These are phyloP conservation scores for Phylloporus arenicola DNA, from an alignment of 768 basidiomycete species.

Conservation along the genomic window DNA sequence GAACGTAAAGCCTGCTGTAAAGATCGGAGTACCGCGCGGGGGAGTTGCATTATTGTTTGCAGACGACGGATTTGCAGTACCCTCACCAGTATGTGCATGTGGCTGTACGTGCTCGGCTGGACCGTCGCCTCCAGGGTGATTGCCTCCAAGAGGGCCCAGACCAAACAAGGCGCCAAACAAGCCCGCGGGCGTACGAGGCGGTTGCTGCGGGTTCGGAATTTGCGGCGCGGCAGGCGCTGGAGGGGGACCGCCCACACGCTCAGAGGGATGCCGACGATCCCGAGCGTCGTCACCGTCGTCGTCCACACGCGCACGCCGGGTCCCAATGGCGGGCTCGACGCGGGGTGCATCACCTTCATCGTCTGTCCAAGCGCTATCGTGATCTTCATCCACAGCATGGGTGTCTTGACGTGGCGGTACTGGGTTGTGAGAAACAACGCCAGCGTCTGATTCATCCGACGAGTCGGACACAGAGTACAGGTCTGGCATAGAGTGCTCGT, in stretches of 20 bases:
- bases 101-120: constrained; percentile 17
- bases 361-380: constrained; percentile 25
- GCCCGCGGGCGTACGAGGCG: constrained; percentile 11
- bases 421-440: constrained; percentile 29
- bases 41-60: constrained; percentile 19
- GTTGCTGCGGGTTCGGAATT: constrained; percentile 20
- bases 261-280: constrained; percentile 60
- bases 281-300: constrained; percentile 58
- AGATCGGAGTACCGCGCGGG: constrained; percentile 18
- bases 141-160: constrained; percentile 6
- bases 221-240: constrained; percentile 19
- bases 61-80: constrained; percentile 11
- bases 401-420: constrained; percentile 13
- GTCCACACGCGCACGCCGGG: constrained; percentile 53
- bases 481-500: constrained; percentile 39
- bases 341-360: constrained; percentile 28
- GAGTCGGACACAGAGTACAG: constrained; percentile 36
- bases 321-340: constrained; percentile 29
- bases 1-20: constrained; percentile 32
- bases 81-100: constrained; percentile 27
- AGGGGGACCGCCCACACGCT: constrained; percentile 39
- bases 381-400: constrained; percentile 30
- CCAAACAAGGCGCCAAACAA: constrained; percentile 27
- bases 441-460: constrained; percentile 32
- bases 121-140: constrained; percentile 13